phyloP scores from a whole-genome alignment of 208 protist genomes.

The Acanthamoeba sp. region DNA sequence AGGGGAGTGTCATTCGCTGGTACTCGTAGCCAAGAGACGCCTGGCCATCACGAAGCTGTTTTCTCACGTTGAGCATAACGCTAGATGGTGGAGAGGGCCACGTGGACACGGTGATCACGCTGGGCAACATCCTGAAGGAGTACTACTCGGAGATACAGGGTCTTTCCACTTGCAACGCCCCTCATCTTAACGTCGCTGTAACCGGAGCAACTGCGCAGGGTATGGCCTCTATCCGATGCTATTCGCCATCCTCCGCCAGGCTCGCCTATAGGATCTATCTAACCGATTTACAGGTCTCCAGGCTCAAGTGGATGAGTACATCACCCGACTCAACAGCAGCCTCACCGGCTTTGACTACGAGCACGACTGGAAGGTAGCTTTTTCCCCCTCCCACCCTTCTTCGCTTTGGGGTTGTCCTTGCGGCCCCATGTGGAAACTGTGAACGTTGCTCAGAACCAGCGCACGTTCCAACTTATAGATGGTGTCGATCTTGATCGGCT shows the following conservation, averaged over 20 bases:
- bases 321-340: neutral
- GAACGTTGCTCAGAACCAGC: too few species aligned
- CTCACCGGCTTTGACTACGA: neutral
- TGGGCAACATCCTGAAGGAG: neutral
- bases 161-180: neutral
- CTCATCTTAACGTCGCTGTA: neutral
- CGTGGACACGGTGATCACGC: neutral
- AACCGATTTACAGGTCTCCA: neutral
- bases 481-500: conserved; percentile 12
- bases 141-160: neutral
- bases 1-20: neutral
- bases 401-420: neutral
- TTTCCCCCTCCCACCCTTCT: neutral
- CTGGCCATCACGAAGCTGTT: neutral
- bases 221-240: neutral
- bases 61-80: neutral
- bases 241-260: too few species aligned
- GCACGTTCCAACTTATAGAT: too few species aligned
- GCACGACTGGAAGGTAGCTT: conserved; percentile 6
- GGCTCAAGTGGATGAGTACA: neutral
- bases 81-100: neutral
- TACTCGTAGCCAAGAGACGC: neutral
- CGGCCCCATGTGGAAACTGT: neutral
- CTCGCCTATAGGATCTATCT: neutral
- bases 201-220: neutral